Evolutionary conservation across 352 stramenopile species (phyloP).

Genomic region (Pythium aristosporum): DNA sequence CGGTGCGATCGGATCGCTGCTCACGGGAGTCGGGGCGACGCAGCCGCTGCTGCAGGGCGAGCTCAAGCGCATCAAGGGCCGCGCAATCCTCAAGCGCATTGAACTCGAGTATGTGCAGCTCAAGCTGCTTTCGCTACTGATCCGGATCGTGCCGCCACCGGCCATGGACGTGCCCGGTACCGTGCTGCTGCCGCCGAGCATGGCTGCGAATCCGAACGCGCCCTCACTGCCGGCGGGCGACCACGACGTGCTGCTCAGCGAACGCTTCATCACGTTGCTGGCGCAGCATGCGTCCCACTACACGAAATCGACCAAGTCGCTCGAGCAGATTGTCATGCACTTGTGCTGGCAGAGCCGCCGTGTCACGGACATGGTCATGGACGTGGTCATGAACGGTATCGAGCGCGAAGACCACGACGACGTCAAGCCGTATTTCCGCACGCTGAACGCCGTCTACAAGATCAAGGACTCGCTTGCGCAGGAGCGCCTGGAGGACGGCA

Average conservation of each 20-base stretch:
- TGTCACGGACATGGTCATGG: constrained; percentile 54
- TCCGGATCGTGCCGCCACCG: constrained; percentile 68
- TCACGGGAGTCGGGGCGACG: constrained; percentile 55
- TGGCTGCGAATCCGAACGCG: constrained; percentile 66
- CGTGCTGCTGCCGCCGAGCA: constrained; percentile 42
- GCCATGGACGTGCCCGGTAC: constrained; percentile 57
- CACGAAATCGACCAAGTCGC: constrained; percentile 74
- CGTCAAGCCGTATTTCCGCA: constrained; percentile 88
- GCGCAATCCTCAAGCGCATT: constrained; percentile 76
- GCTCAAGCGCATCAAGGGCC: constrained; percentile 66
- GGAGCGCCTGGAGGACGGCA: constrained; percentile 62
- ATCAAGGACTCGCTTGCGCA: constrained; percentile 64
- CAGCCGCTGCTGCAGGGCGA: constrained; percentile 67
- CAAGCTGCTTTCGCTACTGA: constrained; percentile 70
- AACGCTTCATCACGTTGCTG: constrained; percentile 75
- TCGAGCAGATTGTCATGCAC: constrained; percentile 77
- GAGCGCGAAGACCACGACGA: constrained; percentile 82
- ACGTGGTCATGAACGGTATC: constrained; percentile 73
- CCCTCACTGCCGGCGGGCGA: constrained; percentile 53
- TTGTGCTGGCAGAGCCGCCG: constrained; percentile 77
- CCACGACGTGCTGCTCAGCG: constrained; percentile 65
- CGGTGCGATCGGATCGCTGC: constrained; percentile 64
- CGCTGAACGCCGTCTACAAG: constrained; percentile 79
- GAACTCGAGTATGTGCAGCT: constrained; percentile 68
- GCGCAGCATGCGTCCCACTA: constrained; percentile 74